Evolutionary conservation across 495 filamentous ascomycete genomes (phyloP).

Genomic region (Aspergillus cavernicola): DNA sequence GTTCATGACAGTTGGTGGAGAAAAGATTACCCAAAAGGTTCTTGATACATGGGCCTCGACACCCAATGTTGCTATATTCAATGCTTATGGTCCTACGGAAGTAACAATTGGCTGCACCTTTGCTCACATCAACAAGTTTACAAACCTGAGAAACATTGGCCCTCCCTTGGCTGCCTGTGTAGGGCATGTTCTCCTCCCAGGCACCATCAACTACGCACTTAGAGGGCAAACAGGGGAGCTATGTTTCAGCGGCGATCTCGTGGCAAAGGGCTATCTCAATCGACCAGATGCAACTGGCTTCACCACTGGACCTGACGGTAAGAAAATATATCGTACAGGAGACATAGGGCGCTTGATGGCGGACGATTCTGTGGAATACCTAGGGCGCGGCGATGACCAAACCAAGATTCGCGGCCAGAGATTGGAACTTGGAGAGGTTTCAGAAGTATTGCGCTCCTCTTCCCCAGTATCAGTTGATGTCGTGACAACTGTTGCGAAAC

Average conservation of each 20-base stretch:
- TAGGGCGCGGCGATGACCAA: slow-evolving; percentile 10
- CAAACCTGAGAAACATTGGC: slow-evolving; percentile 23
- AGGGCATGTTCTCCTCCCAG: slow-evolving; percentile 61
- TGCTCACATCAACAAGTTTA: slow-evolving; percentile 57
- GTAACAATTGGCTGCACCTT: slow-evolving; percentile 75
- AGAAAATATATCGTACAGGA: slow-evolving; percentile 14
- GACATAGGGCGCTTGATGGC: slow-evolving; percentile 15
- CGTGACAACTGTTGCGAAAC: too few species aligned
- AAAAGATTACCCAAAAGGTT: slow-evolving; percentile 26
- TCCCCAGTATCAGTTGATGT: too few species aligned
- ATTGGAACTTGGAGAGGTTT: slow-evolving; percentile 37
- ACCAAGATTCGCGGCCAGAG: slow-evolving; percentile 35
- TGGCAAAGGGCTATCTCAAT: slow-evolving; percentile 76
- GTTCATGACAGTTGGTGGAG: slow-evolving; percentile 25
- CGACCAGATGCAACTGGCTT: slow-evolving; percentile 46
- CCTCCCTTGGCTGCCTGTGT: slow-evolving; percentile 31
- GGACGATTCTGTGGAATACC: slow-evolving; percentile 15
- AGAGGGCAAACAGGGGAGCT: slow-evolving; percentile 72
- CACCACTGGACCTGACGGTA: slow-evolving; percentile 13
- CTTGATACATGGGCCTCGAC: slow-evolving; percentile 23
- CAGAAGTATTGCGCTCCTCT: too few species aligned
- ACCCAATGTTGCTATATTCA: slow-evolving; percentile 15
- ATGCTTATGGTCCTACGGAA: slow-evolving; percentile 69
- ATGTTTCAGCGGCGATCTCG: slow-evolving; percentile 71
- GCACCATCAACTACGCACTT: slow-evolving; percentile 56